Conservation (phyloP, 2,329 filamentous ascomycete species). For the Incumbomyces lentus region DNA sequence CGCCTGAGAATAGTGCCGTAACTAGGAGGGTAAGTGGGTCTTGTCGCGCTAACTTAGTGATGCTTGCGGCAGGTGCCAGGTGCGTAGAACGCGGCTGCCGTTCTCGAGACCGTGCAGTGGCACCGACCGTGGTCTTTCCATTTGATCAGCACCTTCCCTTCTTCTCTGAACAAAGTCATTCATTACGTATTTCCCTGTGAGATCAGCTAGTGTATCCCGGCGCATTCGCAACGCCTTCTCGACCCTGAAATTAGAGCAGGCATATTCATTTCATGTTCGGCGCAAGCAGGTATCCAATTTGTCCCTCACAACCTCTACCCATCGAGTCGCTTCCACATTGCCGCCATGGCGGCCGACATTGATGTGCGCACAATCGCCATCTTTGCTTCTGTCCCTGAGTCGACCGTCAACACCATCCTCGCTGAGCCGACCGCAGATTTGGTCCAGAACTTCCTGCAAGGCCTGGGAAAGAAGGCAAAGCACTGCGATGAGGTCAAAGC, state of each 20-base stretch:
- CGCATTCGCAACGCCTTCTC: not conserved
- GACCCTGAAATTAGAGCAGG: not conserved
- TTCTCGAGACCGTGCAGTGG: not conserved
- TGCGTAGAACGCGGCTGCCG: not conserved
- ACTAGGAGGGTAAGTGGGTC: too few relatives aligned
- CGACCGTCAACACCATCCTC: constrained; percentile 45
- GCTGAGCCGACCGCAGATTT: constrained; percentile 62
- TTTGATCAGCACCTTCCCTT: not conserved
- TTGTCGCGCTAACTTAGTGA: too few relatives aligned
- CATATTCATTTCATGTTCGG: too few relatives aligned
- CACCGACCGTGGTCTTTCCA: not conserved
- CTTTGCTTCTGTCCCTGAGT: constrained; percentile 47
- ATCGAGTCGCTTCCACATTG: not conserved
- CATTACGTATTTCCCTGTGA: not conserved
- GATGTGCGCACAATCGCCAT: constrained; percentile 51
- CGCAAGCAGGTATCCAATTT: too few relatives aligned
- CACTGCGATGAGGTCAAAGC: constrained; percentile 74
- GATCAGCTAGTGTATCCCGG: not conserved
- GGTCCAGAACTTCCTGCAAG: constrained; percentile 62
- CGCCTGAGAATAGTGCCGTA: not conserved
- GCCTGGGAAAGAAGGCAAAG: constrained; percentile 66
- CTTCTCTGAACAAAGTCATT: not conserved
- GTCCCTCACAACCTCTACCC: too few relatives aligned
- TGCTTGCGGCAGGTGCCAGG: not conserved
- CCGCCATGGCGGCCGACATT: constrained; percentile 45